Conservation (phyloP, 805 yeast genomes). For the Phaffomyces opuntiae region DNA sequence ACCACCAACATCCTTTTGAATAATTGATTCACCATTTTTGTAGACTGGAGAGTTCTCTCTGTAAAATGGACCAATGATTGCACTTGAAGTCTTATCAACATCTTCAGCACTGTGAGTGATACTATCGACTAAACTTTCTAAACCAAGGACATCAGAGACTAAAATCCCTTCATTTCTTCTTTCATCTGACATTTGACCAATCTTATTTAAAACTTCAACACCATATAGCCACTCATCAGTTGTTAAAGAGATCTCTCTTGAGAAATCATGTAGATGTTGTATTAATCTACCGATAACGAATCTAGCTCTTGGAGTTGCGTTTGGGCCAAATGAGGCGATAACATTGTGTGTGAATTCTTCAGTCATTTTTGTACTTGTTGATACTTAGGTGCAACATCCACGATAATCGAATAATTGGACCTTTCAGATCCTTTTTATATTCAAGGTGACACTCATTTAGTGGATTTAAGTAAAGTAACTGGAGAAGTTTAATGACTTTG, state of each 20-base stretch:
- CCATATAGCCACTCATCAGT: conserved; percentile 31
- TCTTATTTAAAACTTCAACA: conserved; percentile 25
- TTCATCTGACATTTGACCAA: conserved; percentile 28
- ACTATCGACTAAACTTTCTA: conserved; percentile 28
- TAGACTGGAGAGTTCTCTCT: conserved; percentile 26
- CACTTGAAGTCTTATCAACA: conserved; percentile 16
- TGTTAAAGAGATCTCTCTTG: conserved; percentile 28
- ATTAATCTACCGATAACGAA: conserved; percentile 11
- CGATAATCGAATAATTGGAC: not conserved
- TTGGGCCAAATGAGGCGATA: conserved; percentile 7
- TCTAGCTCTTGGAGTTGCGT: conserved; percentile 4
- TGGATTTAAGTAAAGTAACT: not conserved
- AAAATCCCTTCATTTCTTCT: conserved; percentile 29
- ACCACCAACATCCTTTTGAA: conserved; percentile 29
- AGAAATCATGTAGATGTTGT: conserved; percentile 30
- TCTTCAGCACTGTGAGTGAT: conserved; percentile 21
- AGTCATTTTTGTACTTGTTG: not conserved
- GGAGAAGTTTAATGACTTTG: no score
- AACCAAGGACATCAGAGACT: conserved; percentile 29
- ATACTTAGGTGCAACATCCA: not conserved
- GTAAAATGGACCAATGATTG: conserved; percentile 32
- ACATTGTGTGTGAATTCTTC: conserved; percentile 5
- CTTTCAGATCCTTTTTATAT: no score
- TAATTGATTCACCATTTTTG: conserved; percentile 26
- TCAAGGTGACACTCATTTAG: not conserved